Percentiles rank a stretch among this genome's conserved stretches.
phyloP scores from a whole-genome alignment of 805 yeast genomes.

The Yarrowia sp. region DNA sequence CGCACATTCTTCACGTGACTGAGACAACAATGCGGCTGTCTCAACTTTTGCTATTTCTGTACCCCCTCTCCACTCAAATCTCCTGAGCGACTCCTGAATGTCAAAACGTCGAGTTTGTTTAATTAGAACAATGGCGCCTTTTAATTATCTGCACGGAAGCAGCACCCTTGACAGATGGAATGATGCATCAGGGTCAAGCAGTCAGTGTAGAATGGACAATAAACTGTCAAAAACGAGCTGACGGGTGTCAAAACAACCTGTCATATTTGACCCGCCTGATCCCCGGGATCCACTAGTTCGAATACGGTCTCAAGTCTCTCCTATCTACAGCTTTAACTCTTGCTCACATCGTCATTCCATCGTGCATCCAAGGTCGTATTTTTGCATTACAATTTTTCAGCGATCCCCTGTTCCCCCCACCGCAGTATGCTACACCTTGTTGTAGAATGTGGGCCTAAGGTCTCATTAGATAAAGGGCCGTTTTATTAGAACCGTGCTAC shows the following conservation, averaged over 20 bases:
- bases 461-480: background rate
- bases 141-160: background rate
- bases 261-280: background rate
- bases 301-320: too few relatives aligned
- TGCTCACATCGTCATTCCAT: background rate
- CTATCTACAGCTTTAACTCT: too few relatives aligned
- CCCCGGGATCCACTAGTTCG: too few relatives aligned
- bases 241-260: background rate
- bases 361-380: background rate
- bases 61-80: too few relatives aligned
- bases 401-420: conserved; percentile 1
- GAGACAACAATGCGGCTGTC: background rate
- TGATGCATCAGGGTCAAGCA: background rate
- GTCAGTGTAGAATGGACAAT: background rate
- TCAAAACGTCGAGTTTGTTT: background rate
- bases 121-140: background rate
- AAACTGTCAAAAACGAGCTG: background rate
- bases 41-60: too few relatives aligned
- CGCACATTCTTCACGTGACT: background rate
- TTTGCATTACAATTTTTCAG: background rate
- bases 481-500: background rate
- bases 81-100: too few relatives aligned
- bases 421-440: background rate
- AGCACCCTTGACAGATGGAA: background rate
- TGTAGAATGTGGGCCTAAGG: background rate